Conservation (phyloP, 2,329 filamentous ascomycete genomes). For the Diaporthe vexans region DNA sequence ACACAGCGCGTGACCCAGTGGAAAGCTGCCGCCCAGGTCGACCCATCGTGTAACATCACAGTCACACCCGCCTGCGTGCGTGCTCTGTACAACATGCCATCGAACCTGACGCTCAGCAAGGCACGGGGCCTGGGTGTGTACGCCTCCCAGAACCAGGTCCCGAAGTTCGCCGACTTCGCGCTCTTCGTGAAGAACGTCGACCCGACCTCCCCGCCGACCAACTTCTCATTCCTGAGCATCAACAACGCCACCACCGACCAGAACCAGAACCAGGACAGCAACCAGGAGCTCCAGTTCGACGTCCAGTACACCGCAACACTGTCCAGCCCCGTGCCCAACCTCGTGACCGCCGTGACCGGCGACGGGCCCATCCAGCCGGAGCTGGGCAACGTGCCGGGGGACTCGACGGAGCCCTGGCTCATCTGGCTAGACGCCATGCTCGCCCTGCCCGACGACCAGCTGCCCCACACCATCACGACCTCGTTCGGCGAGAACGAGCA, state of each 20-base stretch:
- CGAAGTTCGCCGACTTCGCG: conserved; percentile 46
- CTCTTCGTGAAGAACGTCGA: conserved; percentile 35
- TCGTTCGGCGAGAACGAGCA: conserved; percentile 80
- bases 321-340: conserved; percentile 61
- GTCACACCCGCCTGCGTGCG: conserved; percentile 61
- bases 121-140: conserved; percentile 56
- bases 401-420: conserved; percentile 72
- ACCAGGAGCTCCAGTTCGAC: conserved; percentile 73
- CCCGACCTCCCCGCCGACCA: conserved; percentile 44
- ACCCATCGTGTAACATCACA: conserved; percentile 47
- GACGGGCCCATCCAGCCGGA: conserved; percentile 49
- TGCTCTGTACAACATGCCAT: conserved; percentile 56
- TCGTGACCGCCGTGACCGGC: conserved; percentile 35
- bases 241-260: conserved; percentile 41
- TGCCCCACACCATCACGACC: conserved; percentile 75
- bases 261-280: conserved; percentile 52
- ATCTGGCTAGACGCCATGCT: conserved; percentile 69
- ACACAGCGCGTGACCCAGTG: background rate
- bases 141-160: conserved; percentile 62
- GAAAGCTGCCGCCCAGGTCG: conserved; percentile 37
- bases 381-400: conserved; percentile 50
- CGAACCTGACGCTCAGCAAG: conserved; percentile 15
- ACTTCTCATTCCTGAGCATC: conserved; percentile 70
- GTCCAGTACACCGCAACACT: conserved; percentile 71
- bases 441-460: conserved; percentile 62